Percentiles rank a stretch among this genome's conserved stretches.
phyloP scores from a whole-genome alignment of 345 rosid species.

The Eucalyptus regnans region DNA sequence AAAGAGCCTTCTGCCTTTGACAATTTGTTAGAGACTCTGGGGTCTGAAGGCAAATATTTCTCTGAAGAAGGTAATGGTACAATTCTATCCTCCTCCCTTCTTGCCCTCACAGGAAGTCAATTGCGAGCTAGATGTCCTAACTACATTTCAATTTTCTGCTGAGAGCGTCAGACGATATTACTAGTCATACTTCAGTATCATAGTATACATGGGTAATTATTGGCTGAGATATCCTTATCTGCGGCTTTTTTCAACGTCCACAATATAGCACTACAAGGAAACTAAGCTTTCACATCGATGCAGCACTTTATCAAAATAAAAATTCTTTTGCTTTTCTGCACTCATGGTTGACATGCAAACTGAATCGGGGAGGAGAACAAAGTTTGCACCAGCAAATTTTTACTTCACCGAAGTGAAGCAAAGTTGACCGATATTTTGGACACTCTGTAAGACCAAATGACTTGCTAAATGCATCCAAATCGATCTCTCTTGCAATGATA shows the following conservation, averaged over 20 bases:
- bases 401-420: background rate
- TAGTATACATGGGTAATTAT: background rate
- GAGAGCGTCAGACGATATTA: background rate
- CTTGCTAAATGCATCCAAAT: background rate
- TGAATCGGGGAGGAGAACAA: background rate
- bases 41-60: slow-evolving; percentile 26
- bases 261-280: background rate
- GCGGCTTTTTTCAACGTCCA: background rate
- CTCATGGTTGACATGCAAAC: background rate
- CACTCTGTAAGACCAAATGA: background rate
- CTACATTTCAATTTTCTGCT: background rate
- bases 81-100: background rate
- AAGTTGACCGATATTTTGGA: background rate
- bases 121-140: background rate
- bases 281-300: background rate
- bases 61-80: slow-evolving; percentile 34
- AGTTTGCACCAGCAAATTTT: background rate
- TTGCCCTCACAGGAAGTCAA: background rate
- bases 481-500: background rate
- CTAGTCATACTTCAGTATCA: background rate
- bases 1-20: slow-evolving; percentile 33
- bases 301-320: background rate
- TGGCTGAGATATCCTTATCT: background rate
- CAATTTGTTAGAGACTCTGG: slow-evolving; percentile 27
- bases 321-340: background rate